Base-by-base conservation (phyloP, 2,329 filamentous ascomycete species). In the Botrytis porri region DNA sequence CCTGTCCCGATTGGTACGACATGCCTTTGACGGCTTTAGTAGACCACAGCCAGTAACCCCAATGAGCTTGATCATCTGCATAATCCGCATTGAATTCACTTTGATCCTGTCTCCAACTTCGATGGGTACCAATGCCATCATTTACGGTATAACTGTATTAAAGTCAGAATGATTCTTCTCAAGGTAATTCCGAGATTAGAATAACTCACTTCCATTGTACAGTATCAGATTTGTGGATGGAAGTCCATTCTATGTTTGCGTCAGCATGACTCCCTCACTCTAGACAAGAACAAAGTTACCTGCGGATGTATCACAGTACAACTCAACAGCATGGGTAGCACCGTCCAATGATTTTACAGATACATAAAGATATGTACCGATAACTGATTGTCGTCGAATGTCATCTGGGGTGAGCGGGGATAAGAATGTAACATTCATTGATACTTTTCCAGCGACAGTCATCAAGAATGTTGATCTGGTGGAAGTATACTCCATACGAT, bases 41-140 rank as follows among this genome's bases (percentile, higher is more conserved):
- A 20, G 91, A 90, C 81, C 94, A 94, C 81, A 93, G 89, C 83
- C 95, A 88, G 67, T 88, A 90, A 3, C 94, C 94, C 94, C 94
- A 97, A 83, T 94, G 90, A 77, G 96, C 91, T 64, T 83, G 83
- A 73, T 80, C 78, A 64, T 80, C 78, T 29, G 78, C 71, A 65
- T 77, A 79, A 66, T 80, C 78, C 9, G 74, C 76, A 39, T 80
- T 80, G 54, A 80, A 80, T 60, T 80, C 78, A 67, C 75, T 78
- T 57, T 79, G 78, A 32, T 35, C 75, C 71, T 77, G 74, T 57
- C 75, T 75, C 73, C 74, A 79, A 22, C 71, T 74, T 51, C 74
- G 72, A 66, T 80, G 78, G 51, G 74, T 75, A 3, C 74, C 77
- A 54, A 80, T 73, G 10, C 76, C 77, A 64, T 78, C 77, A 16